Evolutionary conservation across 1,284 basidiomycete species (phyloP).

Genomic region (Amylostereum areolatum): DNA sequence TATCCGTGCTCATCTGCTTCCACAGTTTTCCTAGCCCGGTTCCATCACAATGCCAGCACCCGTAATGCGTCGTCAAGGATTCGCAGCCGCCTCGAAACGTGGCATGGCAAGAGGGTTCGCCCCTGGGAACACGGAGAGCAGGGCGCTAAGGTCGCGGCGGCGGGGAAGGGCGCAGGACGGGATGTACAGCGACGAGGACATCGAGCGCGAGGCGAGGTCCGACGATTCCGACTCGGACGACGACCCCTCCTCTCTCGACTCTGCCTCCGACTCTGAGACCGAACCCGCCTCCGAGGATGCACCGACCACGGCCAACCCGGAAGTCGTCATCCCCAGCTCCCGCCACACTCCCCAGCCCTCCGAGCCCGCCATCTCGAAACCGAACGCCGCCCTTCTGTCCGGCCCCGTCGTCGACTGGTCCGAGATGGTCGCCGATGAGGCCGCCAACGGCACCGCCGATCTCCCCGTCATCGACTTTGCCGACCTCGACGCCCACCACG

Average conservation of each 20-base stretch:
- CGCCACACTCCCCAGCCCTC: constrained; percentile 49
- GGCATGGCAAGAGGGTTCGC: too few relatives aligned
- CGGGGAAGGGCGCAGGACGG: constrained; percentile 51
- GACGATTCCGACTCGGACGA: constrained; percentile 64
- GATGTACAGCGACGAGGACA: constrained; percentile 67
- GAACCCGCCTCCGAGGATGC: constrained; percentile 60
- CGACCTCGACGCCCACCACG: constrained; percentile 40
- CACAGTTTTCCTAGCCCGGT: too few relatives aligned
- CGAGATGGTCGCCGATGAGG: constrained; percentile 77
- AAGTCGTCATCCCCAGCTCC: constrained; percentile 55
- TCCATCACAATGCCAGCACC: too few relatives aligned
- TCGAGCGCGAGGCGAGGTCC: constrained; percentile 59
- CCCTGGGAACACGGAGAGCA: too few relatives aligned
- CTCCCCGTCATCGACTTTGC: constrained; percentile 77
- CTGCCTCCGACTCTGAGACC: constrained; percentile 61
- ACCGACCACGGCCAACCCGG: constrained; percentile 39
- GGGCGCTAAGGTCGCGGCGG: too few relatives aligned
- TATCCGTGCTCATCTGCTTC: too few relatives aligned
- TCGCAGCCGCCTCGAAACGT: too few relatives aligned
- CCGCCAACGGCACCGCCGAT: constrained; percentile 45
- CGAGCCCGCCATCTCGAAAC: constrained; percentile 14
- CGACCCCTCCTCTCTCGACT: constrained; percentile 49
- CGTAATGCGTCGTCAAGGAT: too few relatives aligned
- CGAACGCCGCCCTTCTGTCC: constrained; percentile 24
- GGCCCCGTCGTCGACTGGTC: constrained; percentile 70